Evolutionary conservation across 2,329 filamentous ascomycete genomes (phyloP), one percentile per base, ranked within the genome.

Genomic region (Calycina herbarum): DNA sequence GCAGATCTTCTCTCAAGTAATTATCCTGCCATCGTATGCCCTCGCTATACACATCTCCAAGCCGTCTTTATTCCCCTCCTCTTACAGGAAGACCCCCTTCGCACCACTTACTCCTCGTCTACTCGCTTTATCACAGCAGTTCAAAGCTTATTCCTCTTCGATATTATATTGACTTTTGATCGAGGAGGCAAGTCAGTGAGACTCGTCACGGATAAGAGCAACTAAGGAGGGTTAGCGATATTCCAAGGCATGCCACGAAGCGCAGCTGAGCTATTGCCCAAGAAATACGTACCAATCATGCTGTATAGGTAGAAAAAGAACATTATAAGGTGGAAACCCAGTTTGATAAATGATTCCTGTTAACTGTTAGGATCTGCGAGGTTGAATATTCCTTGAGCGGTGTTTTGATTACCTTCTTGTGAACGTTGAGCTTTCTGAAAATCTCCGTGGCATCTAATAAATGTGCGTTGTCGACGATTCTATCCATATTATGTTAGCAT

Each of bases 221-320:
- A 97, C 94, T 66, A 40, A 33, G 4, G 31, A 29, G 5, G 15
- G 38, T 63, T 63, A 63, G 56, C 38, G 24, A 48, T 24, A 42
- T 35, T 59, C 35, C 8, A 27, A 2, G n/a, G 57, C 35, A 59
- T 20, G 35, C n/a, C 31, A 24, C 17, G 5, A 38, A 59, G 13
- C 8, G 20, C 20, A 27, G 15, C n/a, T 33, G 56, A 5, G 56
- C 13, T 2, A 31, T 31, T 2, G 6, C n/a, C 20, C 7, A 29
- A 20, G 29, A 20, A 20, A 13, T 48, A 63, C 61, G 35, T 63
- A 63, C 61, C 61, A 74, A 71, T 71, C 69, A 71, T 71, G 42
- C 62, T 95, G 87, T 96, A 97, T 66, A 99, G 90, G 83, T 99
- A 99, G 87, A 98, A 99, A 89, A 99, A 99, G 87, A 99, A 99